A percentile compares a stretch with the other conserved stretches of the same genome.
These are phyloP conservation scores for Trebouxia gelatinosa DNA, from an alignment of 163 green algal species.

Conservation along the genomic window DNA sequence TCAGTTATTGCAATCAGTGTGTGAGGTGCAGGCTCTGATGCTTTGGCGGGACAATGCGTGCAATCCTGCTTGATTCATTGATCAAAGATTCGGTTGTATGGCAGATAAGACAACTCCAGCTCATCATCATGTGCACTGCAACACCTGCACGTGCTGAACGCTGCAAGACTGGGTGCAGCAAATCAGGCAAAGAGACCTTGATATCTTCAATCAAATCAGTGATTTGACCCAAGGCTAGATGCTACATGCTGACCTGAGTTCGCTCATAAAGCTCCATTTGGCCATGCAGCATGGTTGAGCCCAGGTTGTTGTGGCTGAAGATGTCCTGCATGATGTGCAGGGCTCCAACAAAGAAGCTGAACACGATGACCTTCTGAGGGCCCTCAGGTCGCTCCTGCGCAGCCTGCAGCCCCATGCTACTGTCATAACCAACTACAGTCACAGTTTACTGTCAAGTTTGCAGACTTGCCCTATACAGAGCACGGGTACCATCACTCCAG, in stretches of 20 bases:
- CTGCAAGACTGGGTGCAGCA: too few species aligned
- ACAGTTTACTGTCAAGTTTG: not conserved
- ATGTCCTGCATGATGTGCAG: constrained; percentile 69
- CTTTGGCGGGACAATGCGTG: too few species aligned
- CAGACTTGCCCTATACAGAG: not conserved
- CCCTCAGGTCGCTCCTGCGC: not conserved
- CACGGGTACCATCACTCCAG: not conserved
- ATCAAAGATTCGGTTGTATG: too few species aligned
- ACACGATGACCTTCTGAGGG: constrained; percentile 7
- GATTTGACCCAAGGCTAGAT: too few species aligned
- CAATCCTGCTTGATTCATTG: too few species aligned
- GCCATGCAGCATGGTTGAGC: constrained; percentile 9
- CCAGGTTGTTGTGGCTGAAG: not conserved
- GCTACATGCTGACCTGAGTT: not conserved
- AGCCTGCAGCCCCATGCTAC: not conserved
- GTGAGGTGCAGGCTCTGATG: too few species aligned
- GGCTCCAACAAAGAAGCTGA: constrained; percentile 38
- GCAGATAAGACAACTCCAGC: too few species aligned
- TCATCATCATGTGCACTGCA: too few species aligned
- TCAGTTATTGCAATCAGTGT: too few species aligned
- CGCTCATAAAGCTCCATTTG: not conserved
- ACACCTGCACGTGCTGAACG: too few species aligned
- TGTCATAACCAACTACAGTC: not conserved
- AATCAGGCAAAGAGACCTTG: too few species aligned
- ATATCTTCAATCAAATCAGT: too few species aligned